Percentiles rank a stretch among this genome's conserved stretches.
These are phyloP conservation scores for Thielaviopsis punctulata DNA, from an alignment of 2,329 filamentous ascomycete species.

Conservation along the genomic window DNA sequence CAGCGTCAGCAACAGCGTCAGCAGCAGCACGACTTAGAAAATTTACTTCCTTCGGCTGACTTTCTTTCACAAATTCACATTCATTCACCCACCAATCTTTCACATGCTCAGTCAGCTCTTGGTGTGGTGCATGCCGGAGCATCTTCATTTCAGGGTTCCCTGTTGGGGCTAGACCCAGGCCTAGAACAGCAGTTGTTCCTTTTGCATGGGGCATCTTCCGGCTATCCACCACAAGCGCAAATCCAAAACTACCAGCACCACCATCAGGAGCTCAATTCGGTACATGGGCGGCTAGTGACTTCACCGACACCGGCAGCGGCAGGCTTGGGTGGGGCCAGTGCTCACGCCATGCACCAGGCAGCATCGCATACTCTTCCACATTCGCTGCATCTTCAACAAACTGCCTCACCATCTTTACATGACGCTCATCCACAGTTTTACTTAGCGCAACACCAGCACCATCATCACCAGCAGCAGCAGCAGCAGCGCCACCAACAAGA, in stretches of 20 bases:
- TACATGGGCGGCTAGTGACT: slow-evolving; percentile 1
- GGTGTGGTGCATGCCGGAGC: background rate
- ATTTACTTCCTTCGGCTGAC: background rate
- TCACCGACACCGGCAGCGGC: slow-evolving; percentile 2
- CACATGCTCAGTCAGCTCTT: background rate
- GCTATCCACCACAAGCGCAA: background rate
- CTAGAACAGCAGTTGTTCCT: background rate
- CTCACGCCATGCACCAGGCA: slow-evolving; percentile 10
- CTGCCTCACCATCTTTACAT: background rate
- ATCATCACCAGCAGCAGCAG: background rate
- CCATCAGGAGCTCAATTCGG: background rate
- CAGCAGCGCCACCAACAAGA: too few relatives aligned
- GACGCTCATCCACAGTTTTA: background rate
- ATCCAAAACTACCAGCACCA: background rate
- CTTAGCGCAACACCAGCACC: slow-evolving; percentile 4
- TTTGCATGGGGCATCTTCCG: background rate
- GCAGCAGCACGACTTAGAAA: background rate
- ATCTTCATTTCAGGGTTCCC: background rate
- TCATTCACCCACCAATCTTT: slow-evolving; percentile 1
- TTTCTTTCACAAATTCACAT: slow-evolving; percentile 7
- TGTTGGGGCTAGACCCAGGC: background rate
- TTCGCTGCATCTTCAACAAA: background rate
- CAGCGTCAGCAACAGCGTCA: background rate
- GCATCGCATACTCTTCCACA: slow-evolving; percentile 1
- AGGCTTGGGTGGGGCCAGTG: slow-evolving; percentile 4